phyloP scores from a whole-genome alignment of 2,329 filamentous ascomycete species.

The Clarireedia paspali region DNA sequence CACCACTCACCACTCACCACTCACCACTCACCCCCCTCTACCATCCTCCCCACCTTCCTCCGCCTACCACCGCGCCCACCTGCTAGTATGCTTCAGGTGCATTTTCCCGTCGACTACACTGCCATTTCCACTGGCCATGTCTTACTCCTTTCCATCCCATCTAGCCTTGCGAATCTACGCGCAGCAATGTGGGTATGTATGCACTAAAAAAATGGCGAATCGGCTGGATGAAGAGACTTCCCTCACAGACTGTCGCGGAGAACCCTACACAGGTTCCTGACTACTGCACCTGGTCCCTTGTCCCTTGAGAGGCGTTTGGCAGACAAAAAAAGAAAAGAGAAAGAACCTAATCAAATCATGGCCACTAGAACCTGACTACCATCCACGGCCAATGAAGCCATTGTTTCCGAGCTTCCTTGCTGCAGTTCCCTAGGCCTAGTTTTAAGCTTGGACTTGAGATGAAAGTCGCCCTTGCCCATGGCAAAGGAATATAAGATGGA shows the following conservation, averaged over 20 bases:
- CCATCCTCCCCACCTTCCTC: background rate
- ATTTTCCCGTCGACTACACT: background rate
- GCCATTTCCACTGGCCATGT: constrained; percentile 8
- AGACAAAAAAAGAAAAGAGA: background rate
- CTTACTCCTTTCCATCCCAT: background rate
- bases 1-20: background rate
- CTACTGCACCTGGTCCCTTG: too few species aligned
- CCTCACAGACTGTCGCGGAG: too few species aligned
- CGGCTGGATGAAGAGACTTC: background rate
- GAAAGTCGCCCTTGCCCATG: background rate
- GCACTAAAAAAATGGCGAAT: background rate
- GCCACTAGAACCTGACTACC: background rate
- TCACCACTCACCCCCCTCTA: background rate
- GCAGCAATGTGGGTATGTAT: too few species aligned
- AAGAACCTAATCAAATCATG: background rate
- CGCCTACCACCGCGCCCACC: background rate
- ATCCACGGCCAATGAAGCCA: constrained; percentile 3
- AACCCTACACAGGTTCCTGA: too few species aligned
- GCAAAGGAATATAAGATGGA: constrained; percentile 4
- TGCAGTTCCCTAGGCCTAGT: background rate
- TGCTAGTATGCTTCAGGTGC: constrained; percentile 7
- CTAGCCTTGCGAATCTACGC: background rate
- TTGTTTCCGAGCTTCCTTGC: constrained; percentile 2
- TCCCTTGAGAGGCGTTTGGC: background rate
- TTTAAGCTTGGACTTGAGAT: background rate